Evolutionary conservation across 805 yeast genomes (phyloP).

Genomic region (Yamadazyma ubonensis): DNA sequence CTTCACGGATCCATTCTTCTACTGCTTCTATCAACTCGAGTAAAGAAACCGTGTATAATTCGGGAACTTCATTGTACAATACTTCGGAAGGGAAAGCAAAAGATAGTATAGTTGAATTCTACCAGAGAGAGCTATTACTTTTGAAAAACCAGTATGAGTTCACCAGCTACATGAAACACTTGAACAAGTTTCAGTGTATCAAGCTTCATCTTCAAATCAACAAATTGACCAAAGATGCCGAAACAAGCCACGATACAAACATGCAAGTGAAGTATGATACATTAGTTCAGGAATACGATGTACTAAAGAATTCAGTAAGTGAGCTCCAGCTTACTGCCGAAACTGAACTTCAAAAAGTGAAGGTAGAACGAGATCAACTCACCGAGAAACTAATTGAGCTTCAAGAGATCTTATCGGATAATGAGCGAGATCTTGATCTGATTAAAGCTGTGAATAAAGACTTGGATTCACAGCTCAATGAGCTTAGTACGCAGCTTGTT

Average conservation of each 20-base stretch:
- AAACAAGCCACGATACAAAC: neutral
- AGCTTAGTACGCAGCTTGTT: conserved; percentile 16
- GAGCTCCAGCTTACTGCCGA: conserved; percentile 16
- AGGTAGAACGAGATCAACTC: conserved; percentile 13
- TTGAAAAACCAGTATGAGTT: conserved; percentile 62
- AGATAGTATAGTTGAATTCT: conserved; percentile 41
- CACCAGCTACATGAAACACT: conserved; percentile 49
- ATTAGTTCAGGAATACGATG: neutral
- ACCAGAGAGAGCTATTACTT: conserved; percentile 57
- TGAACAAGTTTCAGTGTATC: conserved; percentile 18
- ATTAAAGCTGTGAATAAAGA: neutral
- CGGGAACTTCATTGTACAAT: conserved; percentile 6
- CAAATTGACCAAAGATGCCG: conserved; percentile 11
- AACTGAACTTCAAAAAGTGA: neutral
- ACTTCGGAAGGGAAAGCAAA: neutral
- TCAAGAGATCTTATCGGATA: neutral
- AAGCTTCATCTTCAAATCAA: conserved; percentile 14
- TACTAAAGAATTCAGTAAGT: neutral
- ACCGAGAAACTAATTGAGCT: conserved; percentile 8
- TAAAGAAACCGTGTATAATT: conserved; percentile 11
- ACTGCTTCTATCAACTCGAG: conserved; percentile 13
- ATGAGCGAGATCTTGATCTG: neutral
- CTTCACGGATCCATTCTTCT: conserved; percentile 11
- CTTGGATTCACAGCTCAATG: conserved; percentile 9
- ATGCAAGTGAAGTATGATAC: conserved; percentile 1